Evolutionary conservation across 2,329 filamentous ascomycete genomes (phyloP).

Genomic region (Colletotrichum scovillei): DNA sequence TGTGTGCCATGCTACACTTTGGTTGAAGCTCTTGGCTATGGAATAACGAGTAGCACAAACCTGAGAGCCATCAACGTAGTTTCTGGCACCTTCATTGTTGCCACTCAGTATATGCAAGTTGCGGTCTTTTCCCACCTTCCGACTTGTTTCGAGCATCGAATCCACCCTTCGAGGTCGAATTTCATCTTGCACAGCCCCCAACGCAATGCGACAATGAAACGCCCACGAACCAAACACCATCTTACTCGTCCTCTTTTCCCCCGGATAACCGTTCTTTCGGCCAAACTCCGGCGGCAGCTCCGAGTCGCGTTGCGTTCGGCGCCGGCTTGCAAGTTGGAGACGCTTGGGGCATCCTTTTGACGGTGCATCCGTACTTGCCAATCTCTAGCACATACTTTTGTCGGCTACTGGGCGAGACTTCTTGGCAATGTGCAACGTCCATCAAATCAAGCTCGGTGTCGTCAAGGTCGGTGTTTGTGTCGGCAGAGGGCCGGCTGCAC

Average conservation of each 20-base stretch:
- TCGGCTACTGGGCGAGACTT: background rate
- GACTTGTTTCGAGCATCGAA: background rate
- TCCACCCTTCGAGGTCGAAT: background rate
- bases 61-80: background rate
- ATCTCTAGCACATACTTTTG: background rate
- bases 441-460: too few species aligned
- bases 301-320: background rate
- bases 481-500: background rate
- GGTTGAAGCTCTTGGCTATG: background rate
- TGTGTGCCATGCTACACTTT: too few species aligned
- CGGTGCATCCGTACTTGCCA: background rate
- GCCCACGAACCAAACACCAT: background rate
- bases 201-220: background rate
- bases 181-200: background rate
- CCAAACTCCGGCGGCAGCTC: background rate
- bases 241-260: background rate
- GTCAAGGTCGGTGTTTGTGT: background rate
- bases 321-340: background rate
- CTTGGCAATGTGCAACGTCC: background rate
- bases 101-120: background rate
- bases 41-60: background rate
- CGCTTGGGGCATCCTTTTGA: background rate
- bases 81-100: background rate
- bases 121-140: background rate
- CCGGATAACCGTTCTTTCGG: background rate